phyloP scores from a whole-genome alignment of 257 asterid genomes.

The Salvia hispanica region DNA sequence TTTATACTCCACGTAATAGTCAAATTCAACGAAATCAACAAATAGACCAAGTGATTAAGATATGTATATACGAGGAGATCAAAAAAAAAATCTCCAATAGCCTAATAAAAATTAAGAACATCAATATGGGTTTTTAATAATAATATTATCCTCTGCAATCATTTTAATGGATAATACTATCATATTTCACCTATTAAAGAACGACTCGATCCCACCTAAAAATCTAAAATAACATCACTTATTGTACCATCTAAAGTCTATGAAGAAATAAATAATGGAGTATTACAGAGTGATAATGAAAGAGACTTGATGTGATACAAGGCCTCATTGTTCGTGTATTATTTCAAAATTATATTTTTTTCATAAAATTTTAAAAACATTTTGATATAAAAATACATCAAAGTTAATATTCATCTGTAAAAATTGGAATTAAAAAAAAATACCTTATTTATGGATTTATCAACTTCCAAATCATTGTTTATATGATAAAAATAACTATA shows the following conservation, averaged over 20 bases:
- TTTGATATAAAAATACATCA: no score
- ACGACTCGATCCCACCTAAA: not conserved
- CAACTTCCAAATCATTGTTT: no score
- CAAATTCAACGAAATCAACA: no score
- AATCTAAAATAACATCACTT: not conserved
- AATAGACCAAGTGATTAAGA: no score
- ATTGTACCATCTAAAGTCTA: constrained; percentile 14
- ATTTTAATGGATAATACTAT: constrained; percentile 16
- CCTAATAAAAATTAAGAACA: not conserved
- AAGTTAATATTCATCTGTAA: no score
- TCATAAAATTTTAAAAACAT: no score
- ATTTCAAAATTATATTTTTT: no score
- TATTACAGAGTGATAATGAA: constrained; percentile 23
- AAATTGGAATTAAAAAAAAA: no score
- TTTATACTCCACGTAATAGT: no score
- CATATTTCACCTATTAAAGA: constrained; percentile 13
- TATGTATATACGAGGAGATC: not conserved
- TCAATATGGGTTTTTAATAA: not conserved
- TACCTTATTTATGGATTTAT: no score
- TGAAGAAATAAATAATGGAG: not conserved
- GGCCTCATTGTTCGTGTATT: no score
- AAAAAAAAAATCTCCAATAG: constrained; percentile 3
- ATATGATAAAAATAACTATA: no score
- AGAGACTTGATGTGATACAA: constrained; percentile 7
- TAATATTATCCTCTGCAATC: constrained; percentile 32